phyloP scores from a whole-genome alignment of 2,329 filamentous ascomycete genomes.

The Volutella citrinella region DNA sequence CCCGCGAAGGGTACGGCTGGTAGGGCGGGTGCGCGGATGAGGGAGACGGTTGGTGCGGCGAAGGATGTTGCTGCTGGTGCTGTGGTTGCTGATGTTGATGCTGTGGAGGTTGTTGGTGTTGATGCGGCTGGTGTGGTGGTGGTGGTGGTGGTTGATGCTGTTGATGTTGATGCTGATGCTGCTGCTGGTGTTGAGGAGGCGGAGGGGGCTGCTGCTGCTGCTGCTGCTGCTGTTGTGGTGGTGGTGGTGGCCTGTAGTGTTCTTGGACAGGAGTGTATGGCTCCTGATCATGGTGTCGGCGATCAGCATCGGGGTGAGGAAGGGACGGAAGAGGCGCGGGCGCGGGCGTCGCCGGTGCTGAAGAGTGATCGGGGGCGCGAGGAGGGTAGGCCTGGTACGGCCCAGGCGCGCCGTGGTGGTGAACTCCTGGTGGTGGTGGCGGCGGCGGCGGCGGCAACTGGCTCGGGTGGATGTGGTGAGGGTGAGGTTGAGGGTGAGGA shows the following conservation, averaged over 20 bases:
- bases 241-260: conserved; percentile 36
- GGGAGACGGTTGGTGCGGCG: conserved; percentile 31
- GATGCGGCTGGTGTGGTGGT: conserved; percentile 18
- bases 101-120: conserved; percentile 16
- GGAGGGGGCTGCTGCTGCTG: no score
- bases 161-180: conserved; percentile 12
- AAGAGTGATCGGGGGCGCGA: conserved; percentile 30
- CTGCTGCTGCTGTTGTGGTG: conserved; percentile 19
- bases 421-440: conserved; percentile 20
- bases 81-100: conserved; percentile 12
- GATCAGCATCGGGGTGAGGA: conserved; percentile 44
- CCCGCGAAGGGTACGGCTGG: conserved; percentile 44
- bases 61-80: conserved; percentile 15
- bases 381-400: conserved; percentile 40
- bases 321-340: conserved; percentile 28
- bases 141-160: conserved; percentile 39
- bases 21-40: conserved; percentile 44
- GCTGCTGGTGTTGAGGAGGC: conserved; percentile 11
- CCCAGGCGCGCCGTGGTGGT: conserved; percentile 33
- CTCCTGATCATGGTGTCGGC: conserved; percentile 56
- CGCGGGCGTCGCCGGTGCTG: conserved; percentile 28
- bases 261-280: conserved; percentile 54
- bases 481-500: conserved; percentile 23
- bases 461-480: conserved; percentile 21
- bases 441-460: conserved; percentile 30